Evolutionary conservation across 306 rosid species (phyloP).

Genomic region (Cicer pinnatifidum): DNA sequence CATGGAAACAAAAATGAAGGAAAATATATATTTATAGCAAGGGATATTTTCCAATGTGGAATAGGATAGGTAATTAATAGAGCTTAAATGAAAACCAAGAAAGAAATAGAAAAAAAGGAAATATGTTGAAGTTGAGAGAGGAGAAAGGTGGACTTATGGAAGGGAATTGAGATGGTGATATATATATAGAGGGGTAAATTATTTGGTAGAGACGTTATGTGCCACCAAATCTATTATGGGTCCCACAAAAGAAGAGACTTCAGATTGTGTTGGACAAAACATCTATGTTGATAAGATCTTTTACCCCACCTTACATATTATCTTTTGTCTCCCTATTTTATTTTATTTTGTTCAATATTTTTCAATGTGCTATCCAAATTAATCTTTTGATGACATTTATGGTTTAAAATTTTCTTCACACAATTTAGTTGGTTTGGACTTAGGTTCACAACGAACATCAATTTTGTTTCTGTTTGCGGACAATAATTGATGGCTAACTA

Average conservation of each 20-base stretch:
- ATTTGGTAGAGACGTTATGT: conserved; percentile 44
- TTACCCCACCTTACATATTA: conserved; percentile 62
- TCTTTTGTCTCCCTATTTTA: conserved; percentile 49
- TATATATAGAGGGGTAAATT: conserved; percentile 29
- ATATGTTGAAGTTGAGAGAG: not conserved
- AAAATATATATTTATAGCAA: not conserved
- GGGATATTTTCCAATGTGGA: not conserved
- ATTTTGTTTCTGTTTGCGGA: not conserved
- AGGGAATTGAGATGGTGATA: conserved; percentile 47
- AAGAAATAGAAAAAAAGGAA: not conserved
- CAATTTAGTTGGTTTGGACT: conserved; percentile 12
- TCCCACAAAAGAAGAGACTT: conserved; percentile 68
- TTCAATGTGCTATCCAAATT: not conserved
- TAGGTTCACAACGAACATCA: not conserved
- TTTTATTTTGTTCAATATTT: not conserved
- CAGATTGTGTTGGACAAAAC: conserved; percentile 75
- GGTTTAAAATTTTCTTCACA: conserved; percentile 15
- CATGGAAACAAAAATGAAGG: not conserved
- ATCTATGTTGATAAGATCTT: conserved; percentile 72
- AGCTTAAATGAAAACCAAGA: not conserved
- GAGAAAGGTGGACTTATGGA: conserved; percentile 44
- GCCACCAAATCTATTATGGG: conserved; percentile 76
- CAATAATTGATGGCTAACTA: conserved; percentile 1
- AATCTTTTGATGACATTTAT: conserved; percentile 30
- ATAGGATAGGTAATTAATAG: not conserved